Evolutionary conservation across 768 basidiomycete species (phyloP).

Genomic region (Cystobasidium tubakii): DNA sequence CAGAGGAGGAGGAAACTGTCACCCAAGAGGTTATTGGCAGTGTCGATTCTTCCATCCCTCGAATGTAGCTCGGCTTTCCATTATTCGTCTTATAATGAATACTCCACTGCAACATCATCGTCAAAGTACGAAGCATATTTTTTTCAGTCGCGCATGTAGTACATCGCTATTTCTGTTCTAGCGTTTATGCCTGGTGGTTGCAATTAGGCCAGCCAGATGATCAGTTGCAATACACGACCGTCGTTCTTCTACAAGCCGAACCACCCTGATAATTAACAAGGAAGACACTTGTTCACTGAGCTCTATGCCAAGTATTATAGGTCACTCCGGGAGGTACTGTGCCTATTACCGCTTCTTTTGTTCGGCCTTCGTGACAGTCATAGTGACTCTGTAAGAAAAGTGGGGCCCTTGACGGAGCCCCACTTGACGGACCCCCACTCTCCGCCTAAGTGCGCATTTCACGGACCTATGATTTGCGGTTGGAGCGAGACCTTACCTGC

Average conservation of each 20-base stretch:
- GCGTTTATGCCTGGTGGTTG: constrained; percentile 51
- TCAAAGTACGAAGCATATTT: too few species aligned
- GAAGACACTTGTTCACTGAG: too few species aligned
- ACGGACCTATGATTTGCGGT: constrained; percentile 46
- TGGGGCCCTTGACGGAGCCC: not conserved
- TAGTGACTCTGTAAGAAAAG: constrained; percentile 51
- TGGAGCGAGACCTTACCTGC: constrained; percentile 16
- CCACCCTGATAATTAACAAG: too few species aligned
- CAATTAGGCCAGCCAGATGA: not conserved
- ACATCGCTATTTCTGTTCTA: constrained; percentile 36
- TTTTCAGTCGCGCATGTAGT: too few species aligned
- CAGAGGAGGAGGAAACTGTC: constrained; percentile 74
- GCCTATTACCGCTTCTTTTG: not conserved
- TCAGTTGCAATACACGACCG: not conserved
- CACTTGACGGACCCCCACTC: not conserved
- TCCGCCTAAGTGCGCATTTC: not conserved
- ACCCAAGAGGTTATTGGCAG: too few species aligned
- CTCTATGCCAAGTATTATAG: too few species aligned
- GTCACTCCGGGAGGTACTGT: not conserved
- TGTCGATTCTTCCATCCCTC: too few species aligned
- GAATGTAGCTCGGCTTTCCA: too few species aligned
- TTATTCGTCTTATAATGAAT: too few species aligned
- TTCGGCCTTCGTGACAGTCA: too few species aligned
- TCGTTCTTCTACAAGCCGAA: too few species aligned
- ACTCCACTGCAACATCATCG: too few species aligned